Evolutionary conservation across 495 filamentous ascomycete genomes (phyloP).

Genomic region (Darksidea phi): DNA sequence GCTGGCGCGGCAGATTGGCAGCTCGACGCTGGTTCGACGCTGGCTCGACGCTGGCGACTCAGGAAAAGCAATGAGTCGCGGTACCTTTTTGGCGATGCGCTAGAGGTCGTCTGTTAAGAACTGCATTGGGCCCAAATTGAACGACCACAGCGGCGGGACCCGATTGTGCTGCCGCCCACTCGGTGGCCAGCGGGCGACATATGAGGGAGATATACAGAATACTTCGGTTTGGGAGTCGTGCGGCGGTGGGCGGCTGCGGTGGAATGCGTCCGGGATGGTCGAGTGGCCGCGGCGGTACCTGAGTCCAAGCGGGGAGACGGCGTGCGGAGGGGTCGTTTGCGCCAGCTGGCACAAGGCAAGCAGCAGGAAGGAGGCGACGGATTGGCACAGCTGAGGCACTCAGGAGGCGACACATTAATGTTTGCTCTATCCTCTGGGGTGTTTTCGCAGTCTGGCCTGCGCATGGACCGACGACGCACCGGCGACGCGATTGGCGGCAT

Average conservation of each 20-base stretch:
- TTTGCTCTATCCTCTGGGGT: conserved; percentile 1
- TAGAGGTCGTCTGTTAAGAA: conserved; percentile 3
- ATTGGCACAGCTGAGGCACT: not conserved
- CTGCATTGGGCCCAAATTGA: conserved; percentile 16
- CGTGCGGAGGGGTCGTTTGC: not conserved
- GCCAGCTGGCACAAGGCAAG: not conserved
- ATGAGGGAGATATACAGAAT: not conserved
- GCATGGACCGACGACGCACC: too few species aligned
- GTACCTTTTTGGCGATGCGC: conserved; percentile 16
- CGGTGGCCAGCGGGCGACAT: conserved; percentile 3
- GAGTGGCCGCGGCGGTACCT: conserved; percentile 22
- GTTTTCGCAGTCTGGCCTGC: not conserved
- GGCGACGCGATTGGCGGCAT: too few species aligned
- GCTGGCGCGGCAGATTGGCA: conserved; percentile 1
- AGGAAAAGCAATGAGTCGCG: conserved; percentile 29
- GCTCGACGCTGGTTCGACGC: conserved; percentile 21
- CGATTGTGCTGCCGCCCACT: not conserved
- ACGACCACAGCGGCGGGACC: conserved; percentile 4
- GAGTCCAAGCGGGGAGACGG: conserved; percentile 2
- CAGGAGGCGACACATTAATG: conserved; percentile 3
- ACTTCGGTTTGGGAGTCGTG: not conserved
- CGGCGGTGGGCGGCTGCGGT: conserved; percentile 9
- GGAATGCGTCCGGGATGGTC: conserved; percentile 15
- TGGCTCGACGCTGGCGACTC: conserved; percentile 16
- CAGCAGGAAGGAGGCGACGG: not conserved